Base-by-base conservation (phyloP, 345 rosid genomes). In the Trapa incisa region DNA sequence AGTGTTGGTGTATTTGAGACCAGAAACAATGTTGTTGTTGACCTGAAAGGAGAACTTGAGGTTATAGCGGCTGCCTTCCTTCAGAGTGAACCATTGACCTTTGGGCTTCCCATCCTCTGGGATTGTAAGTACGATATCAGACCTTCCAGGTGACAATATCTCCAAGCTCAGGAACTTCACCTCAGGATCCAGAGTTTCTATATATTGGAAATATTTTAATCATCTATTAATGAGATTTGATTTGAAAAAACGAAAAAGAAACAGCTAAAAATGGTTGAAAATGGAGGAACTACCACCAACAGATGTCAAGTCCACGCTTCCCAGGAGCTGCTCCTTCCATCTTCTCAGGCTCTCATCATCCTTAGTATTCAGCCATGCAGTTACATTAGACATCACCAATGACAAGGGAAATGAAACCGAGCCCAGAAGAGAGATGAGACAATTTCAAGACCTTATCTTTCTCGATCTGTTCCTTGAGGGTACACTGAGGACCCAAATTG, bases 321-420 rank as follows among this genome's bases (percentile, higher is more conserved):
- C 89, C 39, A 91, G 89, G 52, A 91, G 97, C 58, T 91, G 97
- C 73, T 91, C 95, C 74, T 91, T 91, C 97, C 97, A 91, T 74
- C 86, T 91, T 80, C 95, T 86, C 79, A 91, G 79, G 84, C 97
- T 91, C 71, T 91, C 97, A 78, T 91, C 97, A 54, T 91, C 97
- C 97, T 88, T 58, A 63, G 64, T 52, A 14, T 62, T 11, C 65
- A 37, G 17, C 29, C 39, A 37, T 22, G 29, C 29, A 22, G 29
- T 22, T 22, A 22, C 29, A 22, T 22, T 22, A 22, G 29, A 22
- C 29, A 22, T 22, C 29, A 22, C 29, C 29, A 22, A 22, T 22
- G 29, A 22, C 29, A 22, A 5, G 42, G 39, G 47, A 43, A 43
- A 41, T 56, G 13, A 9, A 41, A 39, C 35, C 33, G 63, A 41